phyloP scores from a whole-genome alignment of 108 stramenopile genomes.

The Pseudonitzschia multiseries region DNA sequence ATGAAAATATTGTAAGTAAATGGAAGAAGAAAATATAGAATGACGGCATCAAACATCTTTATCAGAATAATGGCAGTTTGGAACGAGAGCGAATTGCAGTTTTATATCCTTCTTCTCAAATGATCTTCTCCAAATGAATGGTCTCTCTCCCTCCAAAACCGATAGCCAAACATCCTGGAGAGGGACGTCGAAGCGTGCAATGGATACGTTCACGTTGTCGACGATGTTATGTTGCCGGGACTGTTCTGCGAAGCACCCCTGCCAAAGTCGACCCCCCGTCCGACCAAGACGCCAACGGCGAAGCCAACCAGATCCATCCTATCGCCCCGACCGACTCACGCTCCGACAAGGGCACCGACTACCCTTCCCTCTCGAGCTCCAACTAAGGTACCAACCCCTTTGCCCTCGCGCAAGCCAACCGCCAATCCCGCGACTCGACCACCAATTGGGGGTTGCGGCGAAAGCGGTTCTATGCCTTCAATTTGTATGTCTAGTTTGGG shows the following conservation, averaged over 20 bases:
- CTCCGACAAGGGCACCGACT: background rate
- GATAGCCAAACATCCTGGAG: background rate
- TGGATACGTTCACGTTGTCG: background rate
- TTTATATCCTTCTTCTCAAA: background rate
- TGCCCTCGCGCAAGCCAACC: background rate
- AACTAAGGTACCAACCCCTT: too few relatives aligned
- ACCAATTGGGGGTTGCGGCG: too few relatives aligned
- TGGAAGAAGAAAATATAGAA: background rate
- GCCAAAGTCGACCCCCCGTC: background rate
- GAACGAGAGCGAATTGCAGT: background rate
- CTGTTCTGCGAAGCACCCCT: background rate
- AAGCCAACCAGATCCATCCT: background rate
- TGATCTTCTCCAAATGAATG: background rate
- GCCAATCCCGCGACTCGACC: background rate
- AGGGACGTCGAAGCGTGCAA: background rate
- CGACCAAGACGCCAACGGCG: background rate
- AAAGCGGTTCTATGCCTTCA: too few relatives aligned
- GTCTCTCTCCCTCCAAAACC: background rate
- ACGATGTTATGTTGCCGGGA: background rate
- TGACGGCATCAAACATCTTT: background rate
- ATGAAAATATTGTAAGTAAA: background rate
- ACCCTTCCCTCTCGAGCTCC: background rate
- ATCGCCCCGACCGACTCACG: background rate
- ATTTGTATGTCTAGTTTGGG: too few relatives aligned
- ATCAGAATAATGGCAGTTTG: background rate